Evolutionary conservation across 2,329 filamentous ascomycete species (phyloP), one percentile per base, ranked within the genome.

Genomic region (Colletotrichum theobromicola): DNA sequence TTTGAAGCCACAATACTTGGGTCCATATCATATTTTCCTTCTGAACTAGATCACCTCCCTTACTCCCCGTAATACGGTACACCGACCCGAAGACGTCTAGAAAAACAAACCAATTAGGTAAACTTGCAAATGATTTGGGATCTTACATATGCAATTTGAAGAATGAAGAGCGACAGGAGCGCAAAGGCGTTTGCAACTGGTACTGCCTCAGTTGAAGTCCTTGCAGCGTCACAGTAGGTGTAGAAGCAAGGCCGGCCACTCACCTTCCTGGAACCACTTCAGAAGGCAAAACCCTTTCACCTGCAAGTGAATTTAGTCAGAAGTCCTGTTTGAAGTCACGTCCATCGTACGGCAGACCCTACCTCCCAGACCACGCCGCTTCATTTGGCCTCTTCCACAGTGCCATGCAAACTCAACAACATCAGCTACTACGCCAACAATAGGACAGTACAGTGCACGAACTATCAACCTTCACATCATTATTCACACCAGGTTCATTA

Each of bases 131-230:
- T 42, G 37, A 18, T 42, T 3, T 18, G 4, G 37, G 0, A 42
- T n/a, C 4, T 42, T 42, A 5, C 37, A 18, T 3, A 42, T 4
- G 37, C 8, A 42, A 42, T n/a, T 0, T 2, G 12, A 4, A 42
- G 37, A 10, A n/a, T 12, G 18, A 42, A n/a, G 18, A 5, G 37
- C 37, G 9, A 12, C 8, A 12, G 37, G 0, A 42, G 18, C 9
- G 2, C 1, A 18, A n/a, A 42, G 4, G 2, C 12, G 3, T 8
- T 1, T n/a, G 0, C 18, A n/a, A n/a, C 4, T 42, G 37, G 18
- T 42, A 16, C n/a, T 42, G 16, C 37, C 18, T 42, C 18, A 8
- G 16, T 42, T 42, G 0, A n/a, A 42, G 37, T 42, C 18, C 7
- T 12, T 42, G 18, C 37, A 10, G 37, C 8, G 9, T 3, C 5